phyloP scores from a whole-genome alignment of 106 monocot genomes.

The Acanthochlamys bracteata region DNA sequence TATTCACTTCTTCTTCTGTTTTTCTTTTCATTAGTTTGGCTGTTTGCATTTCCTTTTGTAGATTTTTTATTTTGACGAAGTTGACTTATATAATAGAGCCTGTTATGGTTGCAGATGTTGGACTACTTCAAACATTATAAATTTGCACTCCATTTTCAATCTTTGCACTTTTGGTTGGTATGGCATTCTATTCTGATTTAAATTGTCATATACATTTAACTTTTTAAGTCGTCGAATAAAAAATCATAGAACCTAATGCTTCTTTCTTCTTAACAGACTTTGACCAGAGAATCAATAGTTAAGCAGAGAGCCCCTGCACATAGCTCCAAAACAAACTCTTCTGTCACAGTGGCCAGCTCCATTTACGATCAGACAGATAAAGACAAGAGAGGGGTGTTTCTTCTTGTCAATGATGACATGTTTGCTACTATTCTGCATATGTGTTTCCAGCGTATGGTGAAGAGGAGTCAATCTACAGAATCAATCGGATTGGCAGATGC shows the following conservation, averaged over 20 bases:
- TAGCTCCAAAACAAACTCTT: constrained; percentile 18
- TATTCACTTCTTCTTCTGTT: no score
- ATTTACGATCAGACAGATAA: constrained; percentile 26
- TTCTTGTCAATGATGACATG: constrained; percentile 57
- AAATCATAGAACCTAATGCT: neutral
- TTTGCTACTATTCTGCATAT: constrained; percentile 67
- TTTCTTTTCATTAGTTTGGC: constrained; percentile 1
- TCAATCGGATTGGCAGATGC: constrained; percentile 8
- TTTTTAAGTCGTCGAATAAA: no score
- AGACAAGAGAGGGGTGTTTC: constrained; percentile 43
- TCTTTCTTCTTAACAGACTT: constrained; percentile 20
- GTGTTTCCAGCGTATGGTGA: constrained; percentile 84
- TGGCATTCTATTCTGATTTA: neutral
- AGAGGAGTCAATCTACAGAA: constrained; percentile 33
- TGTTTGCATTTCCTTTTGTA: neutral
- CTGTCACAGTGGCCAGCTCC: constrained; percentile 15
- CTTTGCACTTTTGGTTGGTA: constrained; percentile 95
- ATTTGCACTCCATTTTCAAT: constrained; percentile 75
- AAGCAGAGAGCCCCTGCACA: constrained; percentile 43
- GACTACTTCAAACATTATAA: constrained; percentile 86
- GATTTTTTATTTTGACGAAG: no score
- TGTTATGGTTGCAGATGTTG: constrained; percentile 84
- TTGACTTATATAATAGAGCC: no score
- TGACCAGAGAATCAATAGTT: constrained; percentile 52
- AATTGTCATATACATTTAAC: no score